Evolutionary conservation across 169 alveolate species (phyloP), one percentile per base, ranked within the genome.

Genomic region (Plasmodium malariae): DNA sequence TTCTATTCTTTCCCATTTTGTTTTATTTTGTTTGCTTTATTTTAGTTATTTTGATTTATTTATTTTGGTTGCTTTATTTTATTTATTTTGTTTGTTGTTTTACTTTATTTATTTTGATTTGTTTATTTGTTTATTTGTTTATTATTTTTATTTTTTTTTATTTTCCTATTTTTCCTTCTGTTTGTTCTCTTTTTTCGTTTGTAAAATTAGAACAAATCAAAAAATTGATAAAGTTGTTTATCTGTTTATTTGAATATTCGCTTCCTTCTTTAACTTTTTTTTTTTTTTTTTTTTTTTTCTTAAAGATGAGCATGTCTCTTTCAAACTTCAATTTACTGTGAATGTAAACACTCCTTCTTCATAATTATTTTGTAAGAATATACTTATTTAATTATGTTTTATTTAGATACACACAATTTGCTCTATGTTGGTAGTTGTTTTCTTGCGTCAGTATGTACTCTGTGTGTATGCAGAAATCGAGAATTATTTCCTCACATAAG

Each of bases 401-500:
- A 60, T 17, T 30, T 76, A 6, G 74, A 76, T 34, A 28, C 88
- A 3, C 76, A 76, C 54, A 76, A 76, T 45, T 28, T 76, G 40
- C 21, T 76, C 24, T 76, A 76, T 54, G 67, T 24, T 17, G 55
- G 88, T 9, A 68, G 88, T 28, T 76, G 88, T 65, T 43, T 76
- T 21, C 55, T 76, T 62, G 88, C 76, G 49, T 76, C 88, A 28
- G 72, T 76, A 49, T 76, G 88, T 76, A 59, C 88, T 36, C 59
- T 76, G 34, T 76, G 88, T 34, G 67, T 54, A 36, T 76, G 88
- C 30, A 59, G 74, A 76, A 76, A 76, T 19, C 55, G 67, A 28
- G 88, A 76, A n/a, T 60, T 76, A 51, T 60, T 76, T 60, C 88
- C 88, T 14, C 88, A 76, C 40, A 76, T 76, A 36, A 76, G 88